Percentiles rank a stretch among this genome's conserved stretches.
Conservation (phyloP, 345 rosid genomes). For the Citrus glauca region DNA sequence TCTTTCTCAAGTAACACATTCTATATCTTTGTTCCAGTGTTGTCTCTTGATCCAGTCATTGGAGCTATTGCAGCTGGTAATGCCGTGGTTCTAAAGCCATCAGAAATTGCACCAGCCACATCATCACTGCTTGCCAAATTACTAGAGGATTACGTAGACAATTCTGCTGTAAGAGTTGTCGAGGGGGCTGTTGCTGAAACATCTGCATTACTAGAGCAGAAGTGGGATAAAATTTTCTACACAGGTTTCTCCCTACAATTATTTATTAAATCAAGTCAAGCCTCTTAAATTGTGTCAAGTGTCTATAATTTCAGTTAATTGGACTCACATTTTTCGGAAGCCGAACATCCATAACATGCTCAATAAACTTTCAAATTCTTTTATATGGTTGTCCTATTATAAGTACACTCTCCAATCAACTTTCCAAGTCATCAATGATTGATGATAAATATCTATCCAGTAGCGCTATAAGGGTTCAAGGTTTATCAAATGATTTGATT, state of each 20-base stretch:
- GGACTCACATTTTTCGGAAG: not conserved
- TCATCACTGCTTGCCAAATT: conserved; percentile 36
- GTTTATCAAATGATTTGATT: not conserved
- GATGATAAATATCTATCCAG: not conserved
- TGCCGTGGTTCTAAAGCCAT: conserved; percentile 51
- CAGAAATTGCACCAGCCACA: conserved; percentile 52
- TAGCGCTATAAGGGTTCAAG: not conserved
- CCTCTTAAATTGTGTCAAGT: no score
- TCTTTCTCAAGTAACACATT: not conserved
- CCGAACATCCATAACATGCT: not conserved
- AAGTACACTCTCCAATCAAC: not conserved
- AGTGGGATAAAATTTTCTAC: conserved; percentile 53
- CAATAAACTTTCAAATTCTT: not conserved
- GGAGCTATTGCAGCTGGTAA: conserved; percentile 64
- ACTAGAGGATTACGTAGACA: conserved; percentile 36
- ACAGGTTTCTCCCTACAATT: conserved; percentile 33
- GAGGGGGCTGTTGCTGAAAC: conserved; percentile 48
- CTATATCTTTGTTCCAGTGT: conserved; percentile 29
- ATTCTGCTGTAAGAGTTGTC: conserved; percentile 26
- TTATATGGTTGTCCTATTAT: not conserved
- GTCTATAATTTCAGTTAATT: not conserved
- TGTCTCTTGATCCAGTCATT: conserved; percentile 77
- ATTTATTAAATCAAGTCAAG: no score
- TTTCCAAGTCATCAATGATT: not conserved
- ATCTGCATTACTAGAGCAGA: conserved; percentile 43